These are phyloP conservation scores for Phytophthora multivora DNA, from an alignment of 352 stramenopile genomes.

Conservation along the genomic window DNA sequence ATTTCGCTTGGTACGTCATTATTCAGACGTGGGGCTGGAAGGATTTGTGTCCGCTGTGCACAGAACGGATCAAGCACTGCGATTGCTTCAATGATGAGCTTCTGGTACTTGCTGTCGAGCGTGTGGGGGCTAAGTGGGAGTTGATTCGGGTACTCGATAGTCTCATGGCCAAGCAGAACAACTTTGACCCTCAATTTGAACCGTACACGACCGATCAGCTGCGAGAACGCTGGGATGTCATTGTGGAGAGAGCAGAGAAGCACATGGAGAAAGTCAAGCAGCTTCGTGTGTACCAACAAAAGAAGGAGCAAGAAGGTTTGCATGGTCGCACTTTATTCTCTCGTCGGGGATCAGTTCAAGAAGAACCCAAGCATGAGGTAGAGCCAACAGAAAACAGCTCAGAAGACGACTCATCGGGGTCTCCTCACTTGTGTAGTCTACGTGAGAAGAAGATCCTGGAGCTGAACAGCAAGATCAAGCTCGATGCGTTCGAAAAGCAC, in stretches of 20 bases:
- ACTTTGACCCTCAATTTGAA: conserved; percentile 58
- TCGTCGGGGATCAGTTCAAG: no score
- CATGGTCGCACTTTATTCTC: not conserved
- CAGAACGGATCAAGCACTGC: conserved; percentile 65
- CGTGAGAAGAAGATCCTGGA: not conserved
- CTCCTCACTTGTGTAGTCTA: not conserved
- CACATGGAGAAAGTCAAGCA: conserved; percentile 74
- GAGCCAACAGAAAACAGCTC: not conserved
- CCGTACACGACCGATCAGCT: conserved; percentile 66
- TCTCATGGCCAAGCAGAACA: conserved; percentile 44
- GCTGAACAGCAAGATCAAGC: not conserved
- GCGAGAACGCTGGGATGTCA: conserved; percentile 57
- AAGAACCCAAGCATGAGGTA: no score
- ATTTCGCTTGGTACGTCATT: conserved; percentile 61
- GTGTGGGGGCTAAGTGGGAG: conserved; percentile 65
- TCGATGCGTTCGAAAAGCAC: not conserved
- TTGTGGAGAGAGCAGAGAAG: conserved; percentile 51
- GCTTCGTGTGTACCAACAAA: conserved; percentile 52
- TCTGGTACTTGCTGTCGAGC: conserved; percentile 58
- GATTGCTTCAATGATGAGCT: conserved; percentile 80
- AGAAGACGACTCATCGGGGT: not conserved
- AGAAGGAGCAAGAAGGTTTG: conserved; percentile 47
- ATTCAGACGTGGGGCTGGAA: conserved; percentile 66
- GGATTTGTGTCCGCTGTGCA: conserved; percentile 70
- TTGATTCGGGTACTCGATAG: conserved; percentile 62